Base-by-base conservation (phyloP, 495 filamentous ascomycete species). In the Tuber brumale region DNA sequence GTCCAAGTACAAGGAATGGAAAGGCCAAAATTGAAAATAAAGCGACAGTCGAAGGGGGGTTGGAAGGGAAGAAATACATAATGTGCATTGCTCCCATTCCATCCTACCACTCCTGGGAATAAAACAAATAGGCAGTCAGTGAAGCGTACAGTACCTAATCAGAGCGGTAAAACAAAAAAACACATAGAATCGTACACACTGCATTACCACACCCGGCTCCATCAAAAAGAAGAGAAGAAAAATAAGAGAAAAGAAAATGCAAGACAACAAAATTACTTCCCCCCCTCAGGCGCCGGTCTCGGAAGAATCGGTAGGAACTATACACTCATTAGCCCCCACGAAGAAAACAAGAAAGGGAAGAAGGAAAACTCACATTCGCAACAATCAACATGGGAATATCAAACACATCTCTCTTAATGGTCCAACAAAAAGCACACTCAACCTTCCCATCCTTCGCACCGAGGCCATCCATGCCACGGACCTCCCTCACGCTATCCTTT, bases 341-440 rank as follows among this genome's bases (percentile, higher is more conserved):
- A 31, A 31, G n/a, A 66, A 66, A 66, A 16, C 10, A n/a, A 51
- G 21, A 51, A 57, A 14, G 57, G n/a, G 57, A 7, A 31, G 14
- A 70, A 45, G n/a, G 18, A 75, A 42, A 6, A 91, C 94, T 90
- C 83, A 97, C 95, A 85, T 97, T 97, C 86, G 97, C 94, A 81
- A 97, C 90, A 85, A 97, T 95, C 84, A 99, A 85, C 94, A 97
- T 97, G 42, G 95, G 95, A 84, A 99, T 97, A 84, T 97, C 95
- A 85, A 98, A 99, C 70, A 95, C 92, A 84, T 99, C 95, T 76
- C 95, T 87, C 87, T 94, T 95, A 75, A 98, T 94, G 77, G 93
- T 94, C 95, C 95, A 99, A 86, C 92, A 95, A 85, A 94, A 96
- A 80, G 90, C 93, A 86, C 94, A 97, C 82, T 97, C 93, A 71